A percentile compares a stretch with the other conserved stretches of the same genome.
These are phyloP conservation scores for Talaromyces sp. DNA, from an alignment of 2,329 filamentous ascomycete species.

Conservation along the genomic window DNA sequence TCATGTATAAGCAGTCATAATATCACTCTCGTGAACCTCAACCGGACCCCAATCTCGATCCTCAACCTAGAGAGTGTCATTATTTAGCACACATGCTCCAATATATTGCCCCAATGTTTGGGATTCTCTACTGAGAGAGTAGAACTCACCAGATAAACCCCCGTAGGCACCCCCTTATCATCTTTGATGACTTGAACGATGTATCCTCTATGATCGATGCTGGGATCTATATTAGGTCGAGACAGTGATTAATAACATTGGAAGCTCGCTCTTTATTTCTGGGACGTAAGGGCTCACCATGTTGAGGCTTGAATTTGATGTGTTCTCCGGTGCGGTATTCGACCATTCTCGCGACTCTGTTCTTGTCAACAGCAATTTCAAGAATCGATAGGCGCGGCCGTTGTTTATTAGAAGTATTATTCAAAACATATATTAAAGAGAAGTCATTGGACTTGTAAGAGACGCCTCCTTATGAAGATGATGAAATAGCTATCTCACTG, in stretches of 20 bases:
- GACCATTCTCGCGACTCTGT: background rate
- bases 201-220: slow-evolving; percentile 16
- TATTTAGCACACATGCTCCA: background rate
- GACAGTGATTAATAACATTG: no score
- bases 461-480: background rate
- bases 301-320: slow-evolving; percentile 10
- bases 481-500: slow-evolving; percentile 16
- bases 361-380: no score
- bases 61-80: slow-evolving; percentile 6
- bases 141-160: slow-evolving; percentile 9
- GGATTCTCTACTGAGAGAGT: background rate
- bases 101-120: no score
- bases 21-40: slow-evolving; percentile 13
- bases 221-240: slow-evolving; percentile 1
- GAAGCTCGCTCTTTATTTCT: no score
- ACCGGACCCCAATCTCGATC: slow-evolving; percentile 16
- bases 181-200: slow-evolving; percentile 14
- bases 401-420: background rate
- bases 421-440: background rate
- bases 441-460: background rate
- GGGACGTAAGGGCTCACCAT: background rate
- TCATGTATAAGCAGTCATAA: slow-evolving; percentile 13
- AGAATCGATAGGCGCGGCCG: background rate
- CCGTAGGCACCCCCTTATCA: slow-evolving; percentile 4
- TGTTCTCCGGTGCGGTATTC: background rate